Evolutionary conservation across 2,329 filamentous ascomycete species (phyloP), one percentile per base, ranked within the genome.

Genomic region (Nemania serpens): DNA sequence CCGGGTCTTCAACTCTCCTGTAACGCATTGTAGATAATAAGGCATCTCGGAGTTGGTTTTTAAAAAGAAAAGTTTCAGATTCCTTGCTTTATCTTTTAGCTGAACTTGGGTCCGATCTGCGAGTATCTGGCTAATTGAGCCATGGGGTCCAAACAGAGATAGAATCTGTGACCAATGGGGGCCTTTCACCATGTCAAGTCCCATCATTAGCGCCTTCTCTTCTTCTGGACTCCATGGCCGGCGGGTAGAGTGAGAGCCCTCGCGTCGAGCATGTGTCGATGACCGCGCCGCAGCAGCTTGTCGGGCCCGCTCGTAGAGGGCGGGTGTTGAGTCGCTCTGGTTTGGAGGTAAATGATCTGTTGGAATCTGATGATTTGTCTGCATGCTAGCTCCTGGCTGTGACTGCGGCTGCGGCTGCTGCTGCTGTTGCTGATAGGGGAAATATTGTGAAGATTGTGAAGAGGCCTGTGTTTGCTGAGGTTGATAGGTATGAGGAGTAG

Each of bases 81-180:
- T 97, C 51, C 92, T 83, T 0, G 92, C 92, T 75, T 97, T 97
- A 73, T 97, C 92, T 75, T 97, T 97, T 12, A 96, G 81, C 73
- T 96, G 93, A 0, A 97, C 93, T 71, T 97, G 92, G 46, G 93
- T 96, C 36, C 92, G 85, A 72, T 96, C 93, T 68, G 93, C 94
- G 18, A 96, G 81, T 22, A 94, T 90, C 68, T 94, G 89, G 48
- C 88, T 93, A 22, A 94, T 85, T 0, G 88, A 90, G 5, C 93
- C 93, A 43, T 89, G 90, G 0, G 86, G 84, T 0, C 93, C 93
- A 72, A 94, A 96, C 43, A 96, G 83, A 1, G 88, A 88, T 12
- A 97, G 80, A 48, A 97, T 97, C 72, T 96, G 92, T 68, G 91
- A 94, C 93, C 93, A 97, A 70, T 97, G 92, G 17, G 93, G 93